Evolutionary conservation across 495 filamentous ascomycete genomes (phyloP), one percentile per base, ranked within the genome.

Genomic region (Oleoguttula mirabilis): DNA sequence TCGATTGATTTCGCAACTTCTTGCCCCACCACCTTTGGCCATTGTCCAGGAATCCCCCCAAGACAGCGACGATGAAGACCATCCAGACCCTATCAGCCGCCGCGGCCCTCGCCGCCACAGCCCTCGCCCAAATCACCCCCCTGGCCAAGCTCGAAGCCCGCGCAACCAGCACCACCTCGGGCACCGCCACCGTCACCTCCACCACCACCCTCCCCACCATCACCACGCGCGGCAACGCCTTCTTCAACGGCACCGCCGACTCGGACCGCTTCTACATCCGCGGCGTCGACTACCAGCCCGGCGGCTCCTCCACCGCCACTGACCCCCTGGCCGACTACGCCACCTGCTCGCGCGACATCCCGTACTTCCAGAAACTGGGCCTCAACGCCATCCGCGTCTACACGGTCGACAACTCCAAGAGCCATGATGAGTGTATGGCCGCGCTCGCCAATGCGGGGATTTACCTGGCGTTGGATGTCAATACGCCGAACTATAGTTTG

Each of bases 321-420:
- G 47, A 50, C 32, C 42, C 41, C 16, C 30, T 49, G 21, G 22
- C 39, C 32, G 39, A 49, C 30, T 37, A 32, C 22, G 15, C 8
- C 12, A 16, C 23, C n/a, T 28, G 35, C 14, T 5, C 15, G 10
- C 84, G 88, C 45, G 88, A 96, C 60, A 82, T 94, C 57, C 61
- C 68, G 21, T 65, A 84, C 47, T 94, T 94, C 74, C 70, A 79
- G 61, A 72, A 85, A 46, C 68, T 95, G 6, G 85, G 85, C 37
- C 67, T 94, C 59, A 95, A 95, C 69, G 84, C 84, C 30, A 72
- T 95, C 51, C 86, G 88, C 60, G 76, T 94, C 46, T 95, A 95
- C 72, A 87, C 84, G 0, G 76, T 88, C 41, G 88, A 95, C 62
- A 94, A 93, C 67, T 83, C 81, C 24, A 59, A 65, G 48, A 67